Evolutionary conservation across 2,329 filamentous ascomycete genomes (phyloP).

Genomic region (Calonectria ilicicola): DNA sequence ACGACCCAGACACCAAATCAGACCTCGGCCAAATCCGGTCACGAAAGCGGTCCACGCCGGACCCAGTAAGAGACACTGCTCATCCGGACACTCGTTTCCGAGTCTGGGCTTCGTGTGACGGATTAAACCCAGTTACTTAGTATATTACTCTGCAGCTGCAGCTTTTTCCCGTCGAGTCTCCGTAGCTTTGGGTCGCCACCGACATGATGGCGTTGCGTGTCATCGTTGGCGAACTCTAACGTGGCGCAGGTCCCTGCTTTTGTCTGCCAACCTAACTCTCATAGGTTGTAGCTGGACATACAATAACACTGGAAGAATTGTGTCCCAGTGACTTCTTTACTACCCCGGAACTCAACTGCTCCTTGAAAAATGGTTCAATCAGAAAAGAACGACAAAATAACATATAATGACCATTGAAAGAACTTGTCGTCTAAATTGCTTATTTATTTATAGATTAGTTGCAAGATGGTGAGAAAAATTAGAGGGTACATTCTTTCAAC

Average conservation of each 20-base stretch:
- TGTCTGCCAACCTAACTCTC: background rate
- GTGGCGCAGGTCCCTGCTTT: background rate
- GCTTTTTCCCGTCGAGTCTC: background rate
- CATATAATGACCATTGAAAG: no score
- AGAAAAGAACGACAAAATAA: no score
- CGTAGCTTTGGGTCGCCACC: background rate
- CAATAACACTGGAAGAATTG: no score
- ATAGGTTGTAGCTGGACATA: no score
- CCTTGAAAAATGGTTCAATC: no score
- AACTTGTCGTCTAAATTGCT: no score
- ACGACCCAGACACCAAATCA: background rate
- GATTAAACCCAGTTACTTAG: background rate
- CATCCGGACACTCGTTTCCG: background rate
- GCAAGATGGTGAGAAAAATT: no score
- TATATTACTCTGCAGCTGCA: background rate
- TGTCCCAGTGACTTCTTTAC: no score
- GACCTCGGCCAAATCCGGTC: background rate
- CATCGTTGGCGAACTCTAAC: constrained; percentile 2
- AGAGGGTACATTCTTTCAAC: no score
- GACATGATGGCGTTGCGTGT: background rate
- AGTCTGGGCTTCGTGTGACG: background rate
- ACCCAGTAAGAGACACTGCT: background rate
- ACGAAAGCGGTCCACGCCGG: background rate
- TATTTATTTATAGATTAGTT: no score
- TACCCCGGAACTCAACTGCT: no score